Conservation (phyloP, 2,329 filamentous ascomycete species). For the Xylaria sp. region DNA sequence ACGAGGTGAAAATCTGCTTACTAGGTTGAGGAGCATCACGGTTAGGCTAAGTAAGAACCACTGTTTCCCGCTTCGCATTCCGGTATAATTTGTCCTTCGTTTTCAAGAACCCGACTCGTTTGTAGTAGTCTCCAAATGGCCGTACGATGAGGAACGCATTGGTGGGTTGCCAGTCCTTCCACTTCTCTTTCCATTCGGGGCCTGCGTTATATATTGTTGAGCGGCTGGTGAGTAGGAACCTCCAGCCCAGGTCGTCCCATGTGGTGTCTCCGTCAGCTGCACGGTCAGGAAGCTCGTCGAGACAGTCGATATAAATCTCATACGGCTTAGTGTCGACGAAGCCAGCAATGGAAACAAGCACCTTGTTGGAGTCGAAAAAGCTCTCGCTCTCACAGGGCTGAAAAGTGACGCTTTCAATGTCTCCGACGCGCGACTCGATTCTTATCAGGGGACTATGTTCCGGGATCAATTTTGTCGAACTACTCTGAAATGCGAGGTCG, state of each 20-base stretch:
- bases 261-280: not conserved
- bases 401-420: conserved; percentile 2
- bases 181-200: conserved; percentile 1
- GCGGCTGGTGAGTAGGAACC: conserved; percentile 7
- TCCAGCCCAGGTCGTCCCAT: conserved; percentile 1
- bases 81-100: conserved; percentile 17
- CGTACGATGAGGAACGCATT: conserved; percentile 16
- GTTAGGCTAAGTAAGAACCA: conserved; percentile 1
- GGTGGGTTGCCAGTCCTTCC: conserved; percentile 15
- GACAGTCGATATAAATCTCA: conserved; percentile 21
- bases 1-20: not conserved
- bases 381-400: not conserved
- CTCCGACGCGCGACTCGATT: conserved; percentile 11
- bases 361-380: not conserved
- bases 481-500: not conserved
- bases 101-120: conserved; percentile 13
- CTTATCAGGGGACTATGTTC: conserved; percentile 12
- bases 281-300: conserved; percentile 10
- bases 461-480: conserved; percentile 13
- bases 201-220: conserved; percentile 17
- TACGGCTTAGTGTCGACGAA: not conserved
- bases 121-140: conserved; percentile 2
- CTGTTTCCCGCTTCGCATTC: not conserved
- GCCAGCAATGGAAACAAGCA: conserved; percentile 1
- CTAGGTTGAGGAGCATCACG: not conserved